Evolutionary conservation across 768 basidiomycete genomes (phyloP), one percentile per base, ranked within the genome.

Genomic region (Polyporus arcularius): DNA sequence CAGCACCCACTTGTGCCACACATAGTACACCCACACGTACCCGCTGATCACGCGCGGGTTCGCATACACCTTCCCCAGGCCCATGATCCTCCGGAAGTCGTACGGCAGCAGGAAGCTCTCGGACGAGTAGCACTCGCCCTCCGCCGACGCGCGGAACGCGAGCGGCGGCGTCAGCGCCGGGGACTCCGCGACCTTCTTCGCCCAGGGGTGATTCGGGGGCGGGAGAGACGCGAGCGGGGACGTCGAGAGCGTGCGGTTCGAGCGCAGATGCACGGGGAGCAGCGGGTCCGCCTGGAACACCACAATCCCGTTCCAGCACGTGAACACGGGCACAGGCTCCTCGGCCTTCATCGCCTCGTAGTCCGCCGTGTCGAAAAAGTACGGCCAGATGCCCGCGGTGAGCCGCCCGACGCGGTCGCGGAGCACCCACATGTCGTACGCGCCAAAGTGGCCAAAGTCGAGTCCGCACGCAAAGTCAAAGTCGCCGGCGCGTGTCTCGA

Each of bases 281-380:
- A 80, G 47, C 4, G 79, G 78, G 52, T 80, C 79, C 0, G 79
- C 74, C 9, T 63, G 46, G 63, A 80, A 75, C 3, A 74, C 75
- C 50, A 72, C 71, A 62, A 80, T 77, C 35, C 80, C 80, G 52
- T 80, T 80, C 79, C 79, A 80, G 67, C 79, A 80, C 0, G 76
- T 61, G 57, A 79, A 77, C 6, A 79, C 79, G 10, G 80, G 78
- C 1, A 73, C 79, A 11, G 80, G 77, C 14, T 74, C 72, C 39
- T 76, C 79, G 11, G 55, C 62, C 50, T 72, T 67, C 65, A 80
- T 72, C 3, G 75, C 74, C 46, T 70, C 64, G 61, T 72, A 70
- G 52, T 67, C 75, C 10, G 71, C 73, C 9, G 70, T 63, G 43
- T 80, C 78, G 40, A 79, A 70, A 59, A 80, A 75, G 60, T 78